Base-by-base conservation (phyloP, 2,329 filamentous ascomycete species). In the Pyrenophora tritici-repentis region DNA sequence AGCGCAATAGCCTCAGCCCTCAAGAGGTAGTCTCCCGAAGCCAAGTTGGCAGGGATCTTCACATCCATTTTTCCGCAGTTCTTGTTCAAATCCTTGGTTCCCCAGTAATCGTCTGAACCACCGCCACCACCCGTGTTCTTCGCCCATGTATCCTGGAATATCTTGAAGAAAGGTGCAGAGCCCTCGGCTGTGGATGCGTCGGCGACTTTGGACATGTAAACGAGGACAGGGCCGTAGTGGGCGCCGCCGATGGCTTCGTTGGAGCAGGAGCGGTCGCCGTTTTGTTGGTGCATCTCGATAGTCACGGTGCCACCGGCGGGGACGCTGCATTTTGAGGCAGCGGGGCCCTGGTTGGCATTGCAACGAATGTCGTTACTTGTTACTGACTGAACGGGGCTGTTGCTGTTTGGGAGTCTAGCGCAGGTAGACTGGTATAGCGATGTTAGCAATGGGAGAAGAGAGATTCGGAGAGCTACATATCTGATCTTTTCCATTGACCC, bases 1-100 rank as follows among this genome's bases (percentile, higher is more conserved):
- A 87, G 81, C 16, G 81, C 85, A 45, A 87, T 79, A 38, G 81
- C 76, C 73, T 86, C 83, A 29, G 82, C 80, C 14, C 80, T 43
- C 6, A 85, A 75, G 42, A 86, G 78, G 26, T 52, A 47, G n/a
- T 55, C 52, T 16, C 84, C 84, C 5, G 81, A 68, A 31, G 76
- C 77, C 44, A 86, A 76, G 53, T 77, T 78, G 8, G 70, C 58
- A 8, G 83, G 83, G 47, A 86, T 81, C 50, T 74, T 77, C 51
- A 83, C 78, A 44, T 72, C 68, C 67, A 79, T 83, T 58, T 78
- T 73, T 13, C 79, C 72, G 22, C 75, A 76, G 58, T 75, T 74
- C 32, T 70, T 67, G 43, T 83, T 77, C 12, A 78, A 60, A 0
- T 76, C 79, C 3, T 78, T 79, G 12, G 77, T 70, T 12, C 66